Evolutionary conservation across 2,329 filamentous ascomycete genomes (phyloP).

Genomic region (Trichoderma sp.): DNA sequence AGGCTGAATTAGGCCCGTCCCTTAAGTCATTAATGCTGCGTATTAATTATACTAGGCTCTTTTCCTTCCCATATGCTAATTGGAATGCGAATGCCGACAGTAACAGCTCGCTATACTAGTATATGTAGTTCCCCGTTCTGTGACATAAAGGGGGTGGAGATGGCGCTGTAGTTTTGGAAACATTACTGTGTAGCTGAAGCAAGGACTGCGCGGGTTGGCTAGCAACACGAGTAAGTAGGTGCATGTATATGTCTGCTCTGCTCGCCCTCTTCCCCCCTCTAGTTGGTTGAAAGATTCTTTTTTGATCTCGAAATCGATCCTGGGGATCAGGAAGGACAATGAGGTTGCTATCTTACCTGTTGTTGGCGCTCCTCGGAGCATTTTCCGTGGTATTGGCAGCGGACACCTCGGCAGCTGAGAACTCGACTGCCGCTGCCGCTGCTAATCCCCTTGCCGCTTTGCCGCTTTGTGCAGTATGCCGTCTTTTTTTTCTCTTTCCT

Average conservation of each 20-base stretch:
- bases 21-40: constrained; percentile 6
- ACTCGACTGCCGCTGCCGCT: not conserved
- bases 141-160: constrained; percentile 15
- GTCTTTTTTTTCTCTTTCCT: not conserved
- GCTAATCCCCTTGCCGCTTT: constrained; percentile 5
- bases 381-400: not conserved
- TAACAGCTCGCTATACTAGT: not conserved
- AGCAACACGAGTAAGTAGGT: not conserved
- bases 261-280: not conserved
- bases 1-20: constrained; percentile 13
- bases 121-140: constrained; percentile 11
- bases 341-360: constrained; percentile 8
- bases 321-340: constrained; percentile 4
- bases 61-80: not conserved
- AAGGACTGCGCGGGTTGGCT: constrained; percentile 4
- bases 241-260: not conserved
- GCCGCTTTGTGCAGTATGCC: constrained; percentile 13
- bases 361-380: constrained; percentile 7
- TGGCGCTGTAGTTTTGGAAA: not conserved
- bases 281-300: constrained; percentile 1
- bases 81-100: constrained; percentile 3
- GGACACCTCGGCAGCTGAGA: not conserved
- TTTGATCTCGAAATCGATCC: constrained; percentile 1
- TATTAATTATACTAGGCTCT: constrained; percentile 17
- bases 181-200: not conserved